Evolutionary conservation across 192 early-diverging fungal genomes (phyloP), one percentile per base, ranked within the genome.

Genomic region (Funneliformis mosseae): DNA sequence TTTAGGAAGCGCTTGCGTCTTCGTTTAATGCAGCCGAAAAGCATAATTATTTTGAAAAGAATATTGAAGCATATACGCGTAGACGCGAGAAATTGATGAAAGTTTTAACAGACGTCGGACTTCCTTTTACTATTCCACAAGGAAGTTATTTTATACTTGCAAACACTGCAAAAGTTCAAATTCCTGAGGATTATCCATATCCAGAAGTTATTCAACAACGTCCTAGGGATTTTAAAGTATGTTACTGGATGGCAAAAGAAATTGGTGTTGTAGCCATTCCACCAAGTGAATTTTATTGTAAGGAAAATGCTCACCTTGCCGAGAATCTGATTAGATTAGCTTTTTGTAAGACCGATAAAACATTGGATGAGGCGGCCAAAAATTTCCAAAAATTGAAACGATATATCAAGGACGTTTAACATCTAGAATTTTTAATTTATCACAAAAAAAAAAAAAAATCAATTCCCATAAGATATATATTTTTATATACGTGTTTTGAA

Each of bases 61-160:
- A 96, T 78, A 81, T 86, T n/a, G 74, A 73, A 23, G 84, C 85
- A 48, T 98, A 98, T 83, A 81, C 91, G 66, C 77, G 78, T 45
- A 92, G 93, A 64, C 95, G 96, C 73, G 87, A 93, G 82, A 89
- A 91, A 41, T 84, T 98, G n/a, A 85, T 90, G 74, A 84, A 83
- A 25, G 87, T 90, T 8, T 91, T 96, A 83, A 85, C 89, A 23
- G 87, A 91, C 46, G 81, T 89, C 2, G 92, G 92, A 27, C 84
- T 98, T 67, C 91, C 92, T 18, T 94, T 94, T 50, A 96, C 94
- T 2, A 87, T 93, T 14, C 96, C 96, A 9, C 91, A 98, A 77
- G 97, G 97, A 55, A 92, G 94, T 28, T 98, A 98, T 90, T 98
- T 96, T 84, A 91, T 97, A 48, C 86, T 98, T 50, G 96, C 95